Percentiles rank a stretch among this genome's conserved stretches.
These are phyloP conservation scores for Thuidium tamariscinum DNA, from an alignment of 225 moss, liverwort and hornwort genomes.

Conservation along the genomic window DNA sequence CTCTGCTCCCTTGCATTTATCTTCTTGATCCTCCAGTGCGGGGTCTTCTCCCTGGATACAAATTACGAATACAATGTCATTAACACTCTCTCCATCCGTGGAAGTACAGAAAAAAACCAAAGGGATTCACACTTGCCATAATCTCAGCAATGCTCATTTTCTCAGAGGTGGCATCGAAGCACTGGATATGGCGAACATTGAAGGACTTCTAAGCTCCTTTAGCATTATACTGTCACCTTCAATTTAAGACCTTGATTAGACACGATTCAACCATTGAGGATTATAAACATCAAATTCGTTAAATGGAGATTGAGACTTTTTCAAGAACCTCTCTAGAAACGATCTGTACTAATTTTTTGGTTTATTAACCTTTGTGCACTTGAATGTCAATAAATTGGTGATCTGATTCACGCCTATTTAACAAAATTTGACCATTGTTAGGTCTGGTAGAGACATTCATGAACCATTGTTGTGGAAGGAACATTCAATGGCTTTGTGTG, in stretches of 20 bases:
- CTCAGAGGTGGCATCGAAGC: neutral
- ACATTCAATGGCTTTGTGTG: neutral
- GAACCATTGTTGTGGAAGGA: neutral
- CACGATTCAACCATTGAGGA: neutral
- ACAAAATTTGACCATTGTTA: neutral
- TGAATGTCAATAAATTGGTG: neutral
- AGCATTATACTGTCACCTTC: neutral
- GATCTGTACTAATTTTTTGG: neutral
- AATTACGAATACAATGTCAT: neutral
- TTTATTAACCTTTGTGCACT: neutral
- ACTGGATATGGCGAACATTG: neutral
- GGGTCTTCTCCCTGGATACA: conserved; percentile 41
- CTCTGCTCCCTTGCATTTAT: conserved; percentile 63
- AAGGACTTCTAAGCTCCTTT: neutral
- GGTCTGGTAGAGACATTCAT: neutral
- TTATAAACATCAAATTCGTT: neutral
- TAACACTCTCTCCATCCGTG: neutral
- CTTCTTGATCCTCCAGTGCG: conserved; percentile 75
- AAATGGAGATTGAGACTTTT: neutral
- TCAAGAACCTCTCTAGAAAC: neutral
- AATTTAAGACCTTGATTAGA: neutral
- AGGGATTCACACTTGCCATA: too few relatives aligned
- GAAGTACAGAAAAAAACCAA: neutral
- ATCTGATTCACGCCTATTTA: neutral
- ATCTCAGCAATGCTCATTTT: neutral